Evolutionary conservation across 805 yeast species (phyloP), one percentile per base, ranked within the genome.

Genomic region (Lachancea kluyveri): DNA sequence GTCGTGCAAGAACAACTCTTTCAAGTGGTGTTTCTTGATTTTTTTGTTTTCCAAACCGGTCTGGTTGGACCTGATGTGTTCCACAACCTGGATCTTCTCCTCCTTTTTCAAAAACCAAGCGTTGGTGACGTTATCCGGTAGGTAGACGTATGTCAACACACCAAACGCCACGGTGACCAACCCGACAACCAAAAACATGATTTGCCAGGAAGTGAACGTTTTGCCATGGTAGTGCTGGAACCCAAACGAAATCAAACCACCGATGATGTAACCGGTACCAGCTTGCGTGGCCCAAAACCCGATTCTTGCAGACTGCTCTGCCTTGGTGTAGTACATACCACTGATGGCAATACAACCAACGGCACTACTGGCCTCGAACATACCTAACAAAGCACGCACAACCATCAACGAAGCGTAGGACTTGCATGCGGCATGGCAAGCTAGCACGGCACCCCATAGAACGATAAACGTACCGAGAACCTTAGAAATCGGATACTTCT

Each of bases 201-300:
- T 72, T 51, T 73, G 78, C 81, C 81, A 76, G n/a, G 77, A 67
- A 16, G 62, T 50, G 34, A 73, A 62, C 3, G 36, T 31, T 9
- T 64, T 59, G 17, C 59, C 60, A 27, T 54, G 50, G 14, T 74
- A 66, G 41, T 70, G 74, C 43, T 71, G 75, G 48, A 76, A 75
- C 0, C 67, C 77, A 52, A 65, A 74, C 0, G 72, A 64, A 9
- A 68, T 49, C 14, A 67, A 30, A 3, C 72, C 72, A 37, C 74
- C 72, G 18, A 68, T 45, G 7, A 68, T 60, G 19, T 62, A 64
- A 24, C 67, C 68, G 3, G 64, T 49, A 11, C 82, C 80, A 1
- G 77, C 74, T 55, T 67, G 72, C n/a, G 71, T 59, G 4, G 74
- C 72, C 74, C 77, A 70, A 26, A 63, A 60, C 5, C 77, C 77